Percentiles rank a stretch among this genome's conserved stretches.
Conservation (phyloP, 352 stramenopile genomes). For the Blastocystis sp. region DNA sequence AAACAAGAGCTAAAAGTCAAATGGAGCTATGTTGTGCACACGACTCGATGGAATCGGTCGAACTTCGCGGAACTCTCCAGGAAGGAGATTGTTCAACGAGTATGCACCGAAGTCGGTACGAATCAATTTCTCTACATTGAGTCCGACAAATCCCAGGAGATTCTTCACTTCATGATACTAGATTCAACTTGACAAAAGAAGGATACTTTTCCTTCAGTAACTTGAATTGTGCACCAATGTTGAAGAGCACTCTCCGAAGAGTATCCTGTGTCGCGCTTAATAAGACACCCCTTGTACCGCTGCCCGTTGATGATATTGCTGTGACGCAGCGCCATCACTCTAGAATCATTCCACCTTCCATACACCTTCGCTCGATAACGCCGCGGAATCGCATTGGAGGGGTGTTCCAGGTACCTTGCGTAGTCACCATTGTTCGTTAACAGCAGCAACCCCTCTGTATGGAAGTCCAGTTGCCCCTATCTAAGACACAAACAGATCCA, state of each 20-base stretch:
- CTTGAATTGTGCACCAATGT: slow-evolving; percentile 71
- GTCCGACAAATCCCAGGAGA: slow-evolving; percentile 75
- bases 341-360: slow-evolving; percentile 74
- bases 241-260: background rate
- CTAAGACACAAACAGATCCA: background rate
- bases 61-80: slow-evolving; percentile 75
- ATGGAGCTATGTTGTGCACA: background rate
- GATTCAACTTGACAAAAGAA: slow-evolving; percentile 60
- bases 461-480: slow-evolving; percentile 80
- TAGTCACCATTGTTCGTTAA: slow-evolving; percentile 84
- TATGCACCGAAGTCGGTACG: slow-evolving; percentile 82
- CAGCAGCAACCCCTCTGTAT: slow-evolving; percentile 82
- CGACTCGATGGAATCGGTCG: slow-evolving; percentile 68
- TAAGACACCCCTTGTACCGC: slow-evolving; percentile 69
- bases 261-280: slow-evolving; percentile 57
- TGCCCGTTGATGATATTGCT: slow-evolving; percentile 76
- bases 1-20: background rate
- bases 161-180: slow-evolving; percentile 83
- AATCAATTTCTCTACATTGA: slow-evolving; percentile 79
- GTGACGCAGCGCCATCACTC: slow-evolving; percentile 71
- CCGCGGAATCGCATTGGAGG: slow-evolving; percentile 72
- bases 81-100: slow-evolving; percentile 73
- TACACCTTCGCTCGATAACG: slow-evolving; percentile 79
- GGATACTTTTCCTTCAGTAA: slow-evolving; percentile 73
- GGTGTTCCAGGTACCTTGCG: slow-evolving; percentile 78